phyloP scores from a whole-genome alignment of 169 alveolate species.

The Eimeria brunetti region DNA sequence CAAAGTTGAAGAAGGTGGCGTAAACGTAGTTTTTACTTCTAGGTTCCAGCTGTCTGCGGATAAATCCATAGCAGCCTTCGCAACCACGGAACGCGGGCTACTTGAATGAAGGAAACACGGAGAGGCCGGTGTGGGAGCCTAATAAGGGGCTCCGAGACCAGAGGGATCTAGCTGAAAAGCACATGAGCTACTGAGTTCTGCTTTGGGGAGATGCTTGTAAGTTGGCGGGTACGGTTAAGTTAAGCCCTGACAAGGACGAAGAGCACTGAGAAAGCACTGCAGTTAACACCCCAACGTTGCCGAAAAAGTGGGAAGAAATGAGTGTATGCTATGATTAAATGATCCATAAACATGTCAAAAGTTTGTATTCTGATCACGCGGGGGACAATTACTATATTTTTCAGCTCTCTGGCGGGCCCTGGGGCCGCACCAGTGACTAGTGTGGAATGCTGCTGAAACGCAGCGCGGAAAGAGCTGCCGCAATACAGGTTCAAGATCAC shows the following conservation, averaged over 20 bases:
- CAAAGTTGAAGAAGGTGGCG: neutral
- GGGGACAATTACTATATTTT: neutral
- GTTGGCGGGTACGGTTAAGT: neutral
- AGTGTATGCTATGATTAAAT: neutral
- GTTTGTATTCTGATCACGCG: too few relatives aligned
- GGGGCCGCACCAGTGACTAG: neutral
- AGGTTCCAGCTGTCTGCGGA: neutral
- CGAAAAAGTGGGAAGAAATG: neutral
- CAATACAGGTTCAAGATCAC: neutral
- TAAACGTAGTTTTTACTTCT: neutral
- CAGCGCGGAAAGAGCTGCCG: neutral
- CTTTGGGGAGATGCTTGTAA: neutral
- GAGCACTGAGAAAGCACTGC: neutral
- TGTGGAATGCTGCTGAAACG: neutral
- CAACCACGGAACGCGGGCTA: neutral
- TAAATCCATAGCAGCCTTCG: constrained; percentile 27
- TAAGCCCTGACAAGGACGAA: constrained; percentile 23
- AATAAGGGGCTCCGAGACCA: neutral
- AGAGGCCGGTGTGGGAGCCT: neutral
- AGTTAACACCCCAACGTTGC: neutral
- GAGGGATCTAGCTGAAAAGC: neutral
- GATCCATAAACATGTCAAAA: constrained; percentile 2
- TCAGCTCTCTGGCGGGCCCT: neutral
- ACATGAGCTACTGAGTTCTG: neutral
- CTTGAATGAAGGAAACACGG: neutral